Conservation (phyloP, 192 early-diverging fungal species). For the Borealophlyctis nickersoniae region DNA sequence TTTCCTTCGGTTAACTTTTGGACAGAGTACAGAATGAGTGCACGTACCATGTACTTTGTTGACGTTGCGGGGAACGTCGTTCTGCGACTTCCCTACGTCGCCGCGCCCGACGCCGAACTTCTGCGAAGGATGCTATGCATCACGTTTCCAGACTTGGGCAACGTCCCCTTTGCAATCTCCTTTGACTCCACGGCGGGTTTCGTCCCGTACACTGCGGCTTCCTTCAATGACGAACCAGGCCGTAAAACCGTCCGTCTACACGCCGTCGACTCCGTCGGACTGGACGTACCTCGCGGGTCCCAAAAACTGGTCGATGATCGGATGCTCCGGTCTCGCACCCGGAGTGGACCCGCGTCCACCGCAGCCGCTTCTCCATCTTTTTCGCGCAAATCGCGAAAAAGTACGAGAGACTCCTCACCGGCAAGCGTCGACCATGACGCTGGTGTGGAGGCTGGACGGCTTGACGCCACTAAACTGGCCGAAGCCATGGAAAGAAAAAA, state of each 20-base stretch:
- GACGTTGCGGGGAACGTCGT: too few species aligned
- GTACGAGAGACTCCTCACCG: neutral
- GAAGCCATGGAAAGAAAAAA: slow-evolving; percentile 1
- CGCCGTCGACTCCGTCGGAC: too few species aligned
- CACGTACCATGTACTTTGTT: too few species aligned
- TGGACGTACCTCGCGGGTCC: too few species aligned
- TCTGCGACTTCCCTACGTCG: too few species aligned
- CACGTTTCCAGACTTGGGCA: slow-evolving; percentile 4
- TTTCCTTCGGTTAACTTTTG: too few species aligned
- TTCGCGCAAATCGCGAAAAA: slow-evolving; percentile 2
- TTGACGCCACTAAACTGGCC: neutral
- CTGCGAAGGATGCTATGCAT: too few species aligned
- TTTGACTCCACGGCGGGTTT: neutral
- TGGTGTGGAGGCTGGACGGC: neutral
- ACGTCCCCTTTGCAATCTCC: slow-evolving; percentile 6
- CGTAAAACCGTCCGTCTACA: neutral
- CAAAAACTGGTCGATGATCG: neutral
- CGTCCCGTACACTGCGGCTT: neutral
- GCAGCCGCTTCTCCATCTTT: too few species aligned
- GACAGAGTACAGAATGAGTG: too few species aligned
- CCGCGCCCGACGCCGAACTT: too few species aligned
- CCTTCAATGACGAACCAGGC: slow-evolving; percentile 4
- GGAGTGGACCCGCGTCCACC: too few species aligned
- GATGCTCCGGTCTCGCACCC: neutral
- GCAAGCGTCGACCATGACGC: too few species aligned